A percentile compares a stretch with the other conserved stretches of the same genome.
Conservation (phyloP, 2,329 filamentous ascomycete genomes). For the Geosmithia putterillii region DNA sequence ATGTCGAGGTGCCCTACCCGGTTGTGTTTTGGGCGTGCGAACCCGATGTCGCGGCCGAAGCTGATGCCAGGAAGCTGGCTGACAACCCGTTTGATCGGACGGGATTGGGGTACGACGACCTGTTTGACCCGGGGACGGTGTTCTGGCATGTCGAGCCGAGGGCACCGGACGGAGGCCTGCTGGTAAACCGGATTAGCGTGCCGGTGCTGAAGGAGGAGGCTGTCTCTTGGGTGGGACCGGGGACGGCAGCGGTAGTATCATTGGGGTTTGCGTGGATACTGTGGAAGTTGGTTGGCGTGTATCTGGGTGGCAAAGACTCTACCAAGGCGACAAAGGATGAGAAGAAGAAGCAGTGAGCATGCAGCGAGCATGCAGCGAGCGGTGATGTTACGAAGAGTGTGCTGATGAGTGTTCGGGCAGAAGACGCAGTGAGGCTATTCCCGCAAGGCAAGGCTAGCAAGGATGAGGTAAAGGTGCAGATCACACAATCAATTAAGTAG, state of each 20-base stretch:
- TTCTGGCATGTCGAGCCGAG: constrained; percentile 67
- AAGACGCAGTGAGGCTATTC: no score
- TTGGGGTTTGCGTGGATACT: constrained; percentile 60
- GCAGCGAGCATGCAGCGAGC: no score
- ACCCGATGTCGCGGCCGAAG: constrained; percentile 49
- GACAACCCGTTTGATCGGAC: constrained; percentile 75
- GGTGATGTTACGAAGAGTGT: no score
- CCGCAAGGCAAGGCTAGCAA: no score
- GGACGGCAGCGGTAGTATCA: constrained; percentile 46
- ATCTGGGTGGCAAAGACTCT: constrained; percentile 4
- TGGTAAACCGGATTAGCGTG: constrained; percentile 42
- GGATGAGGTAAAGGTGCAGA: no score
- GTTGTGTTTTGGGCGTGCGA: constrained; percentile 84
- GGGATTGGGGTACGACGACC: constrained; percentile 74
- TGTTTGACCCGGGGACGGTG: constrained; percentile 63
- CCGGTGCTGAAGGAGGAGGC: constrained; percentile 51
- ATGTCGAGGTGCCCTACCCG: constrained; percentile 62
- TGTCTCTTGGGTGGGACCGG: constrained; percentile 32
- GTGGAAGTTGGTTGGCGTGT: constrained; percentile 38
- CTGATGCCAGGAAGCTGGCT: constrained; percentile 31
- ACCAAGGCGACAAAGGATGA: background rate
- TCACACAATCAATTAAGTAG: no score
- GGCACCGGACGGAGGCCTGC: constrained; percentile 14
- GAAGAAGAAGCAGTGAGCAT: constrained; percentile 13
- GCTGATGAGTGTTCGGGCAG: no score